Percentiles rank a stretch among this genome's conserved stretches.
Evolutionary conservation across 208 protist species (phyloP).

Genomic region (Trichomonas vaginalis): DNA sequence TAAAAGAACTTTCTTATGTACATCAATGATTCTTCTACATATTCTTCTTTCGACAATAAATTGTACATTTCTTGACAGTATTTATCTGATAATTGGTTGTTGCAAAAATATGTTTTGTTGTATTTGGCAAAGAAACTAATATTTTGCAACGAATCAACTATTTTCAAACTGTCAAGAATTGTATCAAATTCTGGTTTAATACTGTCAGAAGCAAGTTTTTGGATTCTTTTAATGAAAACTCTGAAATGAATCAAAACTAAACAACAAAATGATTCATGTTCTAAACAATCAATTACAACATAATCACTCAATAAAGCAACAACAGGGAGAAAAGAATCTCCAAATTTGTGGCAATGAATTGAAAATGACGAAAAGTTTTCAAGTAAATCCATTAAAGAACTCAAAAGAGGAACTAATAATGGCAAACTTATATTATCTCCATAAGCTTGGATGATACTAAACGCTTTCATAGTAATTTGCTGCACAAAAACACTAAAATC

Average conservation of each 20-base stretch:
- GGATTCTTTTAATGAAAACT: background rate
- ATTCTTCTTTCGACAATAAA: background rate
- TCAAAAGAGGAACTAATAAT: background rate
- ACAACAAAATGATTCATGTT: background rate
- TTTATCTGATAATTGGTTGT: background rate
- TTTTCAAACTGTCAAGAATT: background rate
- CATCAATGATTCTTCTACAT: background rate
- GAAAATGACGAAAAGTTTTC: background rate
- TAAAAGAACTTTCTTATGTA: background rate
- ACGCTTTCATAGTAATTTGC: background rate
- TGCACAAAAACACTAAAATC: background rate
- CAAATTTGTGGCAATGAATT: background rate
- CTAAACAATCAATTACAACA: background rate
- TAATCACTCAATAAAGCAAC: background rate
- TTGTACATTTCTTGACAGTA: background rate
- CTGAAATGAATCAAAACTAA: background rate
- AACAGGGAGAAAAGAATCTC: background rate
- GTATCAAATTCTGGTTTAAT: background rate
- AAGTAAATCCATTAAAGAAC: background rate
- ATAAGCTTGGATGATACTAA: background rate
- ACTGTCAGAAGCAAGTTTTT: background rate
- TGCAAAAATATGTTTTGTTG: background rate
- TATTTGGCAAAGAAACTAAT: background rate
- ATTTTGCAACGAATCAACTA: background rate
- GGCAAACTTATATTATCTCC: background rate